Conservation (phyloP, 345 rosid species). For the Eucalyptus paniculata region DNA sequence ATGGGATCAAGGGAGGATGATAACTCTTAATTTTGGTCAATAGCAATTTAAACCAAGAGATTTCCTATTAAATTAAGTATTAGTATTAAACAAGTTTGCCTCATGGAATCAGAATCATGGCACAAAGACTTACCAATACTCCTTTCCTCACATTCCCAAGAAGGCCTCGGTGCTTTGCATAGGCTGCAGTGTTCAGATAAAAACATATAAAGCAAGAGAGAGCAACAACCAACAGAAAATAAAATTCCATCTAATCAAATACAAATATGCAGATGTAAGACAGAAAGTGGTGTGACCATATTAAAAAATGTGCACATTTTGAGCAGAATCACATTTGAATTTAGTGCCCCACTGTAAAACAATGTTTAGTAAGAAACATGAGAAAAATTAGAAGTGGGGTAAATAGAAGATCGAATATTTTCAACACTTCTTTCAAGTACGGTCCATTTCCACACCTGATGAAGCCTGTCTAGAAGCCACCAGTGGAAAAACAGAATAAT, state of each 20-base stretch:
- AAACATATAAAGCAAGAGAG: neutral
- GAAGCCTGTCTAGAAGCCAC: neutral
- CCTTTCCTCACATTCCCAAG: conserved; percentile 99
- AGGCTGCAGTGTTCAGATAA: conserved; percentile 23
- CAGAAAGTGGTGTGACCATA: neutral
- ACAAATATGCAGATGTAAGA: neutral
- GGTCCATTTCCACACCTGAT: neutral
- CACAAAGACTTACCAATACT: conserved; percentile 57
- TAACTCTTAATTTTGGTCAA: neutral
- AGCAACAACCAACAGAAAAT: neutral
- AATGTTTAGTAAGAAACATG: neutral
- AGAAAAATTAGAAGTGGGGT: neutral
- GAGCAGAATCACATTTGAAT: neutral
- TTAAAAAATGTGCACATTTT: neutral
- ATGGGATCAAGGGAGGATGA: neutral
- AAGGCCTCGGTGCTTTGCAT: conserved; percentile 73
- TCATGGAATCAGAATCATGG: neutral
- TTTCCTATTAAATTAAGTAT: neutral
- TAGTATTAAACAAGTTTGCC: neutral
- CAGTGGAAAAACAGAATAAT: neutral
- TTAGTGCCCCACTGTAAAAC: neutral
- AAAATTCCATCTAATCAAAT: neutral
- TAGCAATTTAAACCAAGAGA: neutral
- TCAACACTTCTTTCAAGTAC: neutral
- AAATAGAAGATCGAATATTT: neutral